Conservation (phyloP, 345 rosid species). For the Eucalyptus rudis region DNA sequence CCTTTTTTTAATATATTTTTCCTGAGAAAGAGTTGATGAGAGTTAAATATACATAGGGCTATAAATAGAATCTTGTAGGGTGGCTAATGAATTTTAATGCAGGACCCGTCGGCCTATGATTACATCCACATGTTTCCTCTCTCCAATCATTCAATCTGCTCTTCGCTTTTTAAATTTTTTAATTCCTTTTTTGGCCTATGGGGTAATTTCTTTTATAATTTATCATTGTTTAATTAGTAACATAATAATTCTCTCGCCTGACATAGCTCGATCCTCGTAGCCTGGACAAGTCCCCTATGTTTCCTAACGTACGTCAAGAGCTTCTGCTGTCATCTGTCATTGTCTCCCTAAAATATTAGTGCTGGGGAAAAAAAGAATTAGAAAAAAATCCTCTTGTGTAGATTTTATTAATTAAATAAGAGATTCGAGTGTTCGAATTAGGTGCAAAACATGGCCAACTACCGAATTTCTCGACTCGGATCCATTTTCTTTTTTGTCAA, state of each 20-base stretch:
- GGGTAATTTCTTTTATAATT: neutral
- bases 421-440: neutral
- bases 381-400: neutral
- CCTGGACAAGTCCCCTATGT: neutral
- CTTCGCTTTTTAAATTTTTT: neutral
- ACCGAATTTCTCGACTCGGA: neutral
- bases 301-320: neutral
- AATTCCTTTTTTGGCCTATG: neutral
- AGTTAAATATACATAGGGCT: neutral
- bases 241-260: neutral
- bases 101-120: neutral
- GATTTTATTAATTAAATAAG: neutral
- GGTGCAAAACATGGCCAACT: neutral
- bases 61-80: neutral
- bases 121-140: neutral
- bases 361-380: neutral
- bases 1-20: neutral
- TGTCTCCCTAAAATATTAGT: neutral
- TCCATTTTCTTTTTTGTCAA: neutral
- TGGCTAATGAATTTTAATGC: neutral
- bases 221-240: neutral
- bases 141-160: neutral
- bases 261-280: neutral
- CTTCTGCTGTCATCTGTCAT: neutral
- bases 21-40: neutral